Percentiles rank a stretch among this genome's conserved stretches.
Conservation (phyloP, 2,329 filamentous ascomycete genomes). For the Chaetomium globosum region DNA sequence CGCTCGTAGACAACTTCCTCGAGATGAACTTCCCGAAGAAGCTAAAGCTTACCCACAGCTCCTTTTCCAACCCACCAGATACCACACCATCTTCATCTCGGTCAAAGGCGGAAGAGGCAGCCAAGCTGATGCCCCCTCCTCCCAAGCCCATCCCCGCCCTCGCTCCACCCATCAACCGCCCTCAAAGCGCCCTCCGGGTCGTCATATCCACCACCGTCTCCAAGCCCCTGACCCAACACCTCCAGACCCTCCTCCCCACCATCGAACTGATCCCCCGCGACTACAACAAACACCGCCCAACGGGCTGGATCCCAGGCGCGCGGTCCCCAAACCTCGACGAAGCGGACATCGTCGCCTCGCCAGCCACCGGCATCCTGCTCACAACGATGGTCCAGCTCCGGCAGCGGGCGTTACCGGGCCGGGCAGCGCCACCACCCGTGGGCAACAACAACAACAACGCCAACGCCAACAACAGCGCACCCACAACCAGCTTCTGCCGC, state of each 20-base stretch:
- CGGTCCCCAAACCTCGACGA: slow-evolving; percentile 53
- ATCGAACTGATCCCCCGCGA: slow-evolving; percentile 39
- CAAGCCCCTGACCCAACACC: slow-evolving; percentile 19
- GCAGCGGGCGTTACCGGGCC: slow-evolving; percentile 67
- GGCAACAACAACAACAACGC: slow-evolving; percentile 41
- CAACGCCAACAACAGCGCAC: background rate
- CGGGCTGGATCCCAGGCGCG: slow-evolving; percentile 35
- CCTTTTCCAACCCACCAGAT: slow-evolving; percentile 27
- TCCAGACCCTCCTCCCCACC: slow-evolving; percentile 35
- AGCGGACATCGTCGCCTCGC: slow-evolving; percentile 74
- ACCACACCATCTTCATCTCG: background rate
- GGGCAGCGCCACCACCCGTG: slow-evolving; percentile 42
- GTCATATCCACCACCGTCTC: slow-evolving; percentile 36
- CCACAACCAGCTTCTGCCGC: slow-evolving; percentile 50
- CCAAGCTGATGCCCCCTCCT: slow-evolving; percentile 27
- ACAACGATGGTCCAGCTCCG: slow-evolving; percentile 72
- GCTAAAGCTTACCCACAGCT: slow-evolving; percentile 32
- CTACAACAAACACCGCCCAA: slow-evolving; percentile 35
- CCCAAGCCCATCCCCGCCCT: slow-evolving; percentile 28
- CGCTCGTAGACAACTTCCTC: slow-evolving; percentile 37
- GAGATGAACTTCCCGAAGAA: slow-evolving; percentile 37
- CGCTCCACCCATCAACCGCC: slow-evolving; percentile 31
- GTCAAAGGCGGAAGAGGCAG: slow-evolving; percentile 13
- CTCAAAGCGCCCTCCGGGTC: slow-evolving; percentile 27
- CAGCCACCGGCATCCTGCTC: slow-evolving; percentile 67